Base-by-base conservation (phyloP, 371 early-diverging fungal species). In the Mortierella sp. region DNA sequence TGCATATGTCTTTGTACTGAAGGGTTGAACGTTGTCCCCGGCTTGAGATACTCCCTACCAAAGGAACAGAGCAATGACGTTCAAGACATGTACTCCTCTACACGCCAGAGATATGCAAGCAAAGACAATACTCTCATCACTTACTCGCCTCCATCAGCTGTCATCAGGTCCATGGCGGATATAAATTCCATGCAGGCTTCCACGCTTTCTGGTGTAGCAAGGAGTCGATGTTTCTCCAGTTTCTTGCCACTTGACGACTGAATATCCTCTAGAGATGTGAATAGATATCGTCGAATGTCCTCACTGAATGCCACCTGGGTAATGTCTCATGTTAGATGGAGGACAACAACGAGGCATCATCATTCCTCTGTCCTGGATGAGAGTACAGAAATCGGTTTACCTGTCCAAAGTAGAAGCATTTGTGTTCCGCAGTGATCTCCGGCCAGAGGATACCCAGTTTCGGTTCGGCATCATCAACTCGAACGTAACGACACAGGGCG, bases 231-330 rank as follows among this genome's bases (percentile, higher is more conserved):
- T 50, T 86, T 77, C 21, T 79, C 67, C 5, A 82, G 47, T 17
- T 65, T 79, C 47, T 82, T 82, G 8, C 82, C 83, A n/a, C 74
- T 65, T 31, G 71, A 60, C 8, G 79, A 69, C 12, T 77, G 60
- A 2, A 84, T 65, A 25, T 80, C 67, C 27, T 82, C 80, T 59
- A 91, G 57, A 10, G 86, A 77, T 17, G 83, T 69, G 69, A 90
- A 90, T 0, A 80, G 55, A 57, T 80, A 85, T 10, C 80, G 78
- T 1, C 88, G 86, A 27, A 89, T 62, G 67, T 92, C 94, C 45
- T 91, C 90, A 28, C 81, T 81, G 79, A 87, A 94, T 7, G 94
- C 90, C 19, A 92, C 60, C 90, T 91, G 63, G 16, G 21, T 22
- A 22, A 47, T 17, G 22, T n/a, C n/a, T n/a, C n/a, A n/a, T n/a